Evolutionary conservation across 495 filamentous ascomycete species (phyloP), one percentile per base, ranked within the genome.

Genomic region (Parathielavia hyrcaniae): DNA sequence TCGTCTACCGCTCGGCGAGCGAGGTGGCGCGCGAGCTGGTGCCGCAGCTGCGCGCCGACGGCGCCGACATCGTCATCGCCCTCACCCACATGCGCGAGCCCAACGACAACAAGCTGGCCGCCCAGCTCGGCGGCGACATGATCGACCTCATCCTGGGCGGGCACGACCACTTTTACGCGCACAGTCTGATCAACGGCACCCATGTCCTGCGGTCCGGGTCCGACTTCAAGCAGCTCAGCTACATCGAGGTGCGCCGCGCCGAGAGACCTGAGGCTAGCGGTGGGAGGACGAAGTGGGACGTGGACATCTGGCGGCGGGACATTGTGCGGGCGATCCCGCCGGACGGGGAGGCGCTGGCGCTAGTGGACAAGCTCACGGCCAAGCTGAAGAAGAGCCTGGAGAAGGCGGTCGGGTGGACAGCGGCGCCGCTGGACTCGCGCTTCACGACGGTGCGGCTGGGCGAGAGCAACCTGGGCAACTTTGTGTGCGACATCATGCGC

Each of bases 211-310:
- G 91, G 4, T 92, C 88, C 0, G 90, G 91, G 0, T 87, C 82
- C 20, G 91, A 96, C 67, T 96, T 96, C 71, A 92, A 90, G 71
- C 88, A 96, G 61, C 70, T 96, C 5, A 91, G 86, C 62, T 95
- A 96, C 66, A 79, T 96, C 55, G 89, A 96, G 67, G 84, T 81
- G 1, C 82, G 83, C 35, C 72, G 77, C 38, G 79, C 81, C 44
- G 19, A 59, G 1, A n/a, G n/a, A n/a, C n/a, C n/a, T n/a, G 72
- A 78, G 11, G 70, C 67, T 5, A 67, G 63, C 10, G 76, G 75
- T 0, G 40, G 41, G 32, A n/a, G n/a, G n/a, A n/a, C n/a, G n/a
- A 68, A 67, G 34, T 96, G 90, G 90, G 79, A 90, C 58, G 84
- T 95, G 61, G 82, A 85, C 59, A 92, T 96, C 57, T 73, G 75